These are phyloP conservation scores for Syncephalastrum monosporum DNA, from an alignment of 371 early-diverging fungal species.

Conservation along the genomic window DNA sequence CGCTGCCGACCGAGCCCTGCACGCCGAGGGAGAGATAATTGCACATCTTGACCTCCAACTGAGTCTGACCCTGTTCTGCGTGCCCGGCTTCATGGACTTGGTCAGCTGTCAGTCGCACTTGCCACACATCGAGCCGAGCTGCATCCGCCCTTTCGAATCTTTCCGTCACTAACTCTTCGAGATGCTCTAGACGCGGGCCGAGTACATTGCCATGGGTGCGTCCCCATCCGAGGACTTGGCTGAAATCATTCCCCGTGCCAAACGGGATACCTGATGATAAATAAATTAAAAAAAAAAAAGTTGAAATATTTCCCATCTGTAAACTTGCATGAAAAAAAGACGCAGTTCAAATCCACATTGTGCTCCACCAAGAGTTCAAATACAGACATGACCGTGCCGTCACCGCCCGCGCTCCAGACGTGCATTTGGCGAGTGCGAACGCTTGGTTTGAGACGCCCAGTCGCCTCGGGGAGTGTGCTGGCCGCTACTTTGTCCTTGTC, in stretches of 20 bases:
- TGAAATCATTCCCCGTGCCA: conserved; percentile 68
- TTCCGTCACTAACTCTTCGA: conserved; percentile 46
- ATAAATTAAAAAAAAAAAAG: no score
- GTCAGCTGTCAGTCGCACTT: conserved; percentile 47
- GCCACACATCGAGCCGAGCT: conserved; percentile 63
- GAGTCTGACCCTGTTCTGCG: conserved; percentile 23
- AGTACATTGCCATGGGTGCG: conserved; percentile 53
- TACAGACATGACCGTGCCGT: conserved; percentile 67
- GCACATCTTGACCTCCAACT: conserved; percentile 47
- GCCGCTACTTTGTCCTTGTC: conserved; percentile 1
- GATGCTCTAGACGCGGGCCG: conserved; percentile 38
- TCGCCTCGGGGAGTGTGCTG: conserved; percentile 3
- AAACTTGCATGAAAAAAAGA: conserved; percentile 58
- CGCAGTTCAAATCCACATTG: conserved; percentile 45
- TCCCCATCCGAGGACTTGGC: conserved; percentile 67
- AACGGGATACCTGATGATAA: conserved; percentile 51
- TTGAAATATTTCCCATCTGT: background rate
- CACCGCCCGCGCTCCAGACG: conserved; percentile 68
- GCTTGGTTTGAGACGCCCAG: background rate
- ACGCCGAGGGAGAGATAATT: conserved; percentile 64
- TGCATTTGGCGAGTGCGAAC: conserved; percentile 45
- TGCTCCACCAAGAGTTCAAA: conserved; percentile 50
- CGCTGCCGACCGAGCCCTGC: conserved; percentile 63
- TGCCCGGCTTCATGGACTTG: conserved; percentile 45
- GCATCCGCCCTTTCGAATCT: conserved; percentile 55